Evolutionary conservation across 768 basidiomycete genomes (phyloP), one percentile per base, ranked within the genome.

Genomic region (Coprinopsis marcescibilis): DNA sequence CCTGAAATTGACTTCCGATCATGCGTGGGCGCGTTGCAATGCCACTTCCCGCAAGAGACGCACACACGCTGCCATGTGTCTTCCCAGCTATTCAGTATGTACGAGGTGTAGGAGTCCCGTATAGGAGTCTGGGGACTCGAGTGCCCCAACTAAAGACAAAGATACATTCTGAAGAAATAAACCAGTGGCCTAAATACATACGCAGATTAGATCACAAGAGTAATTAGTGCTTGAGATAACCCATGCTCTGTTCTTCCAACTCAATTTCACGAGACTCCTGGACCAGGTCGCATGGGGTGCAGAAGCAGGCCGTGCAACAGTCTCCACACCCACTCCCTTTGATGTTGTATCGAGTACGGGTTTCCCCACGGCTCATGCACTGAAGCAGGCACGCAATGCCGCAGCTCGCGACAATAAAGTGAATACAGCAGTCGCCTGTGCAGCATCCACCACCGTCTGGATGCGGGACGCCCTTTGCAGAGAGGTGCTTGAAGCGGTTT

Each of bases 251-350:
- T 58, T 76, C 75, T 54, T 77, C 76, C 45, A 72, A 57, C 55
- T 69, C 67, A 10, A 79, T 50, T 50, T 79, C 76, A 24, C 66
- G 63, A 24, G 61, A 61, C 49, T 73, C 76, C 55, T 79, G 77
- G 0, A 65, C 65, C 36, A 79, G 69, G 10, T 65, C 66, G 55
- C 78, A 80, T 14, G 76, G 67, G 0, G 55, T 52, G 55, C 76
- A 78, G 53, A 62, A 77, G 19, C 59, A 65, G 0, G 69, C 57
- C 3, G 65, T 46, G 32, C 57, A 57, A 51, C 70, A 77, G 49
- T 77, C 77, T 2, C 62, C 62, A 43, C 61, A 60, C 10, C 59
- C 53, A n/a, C 63, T 62, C 14, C 77, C 78, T 19, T 64, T 63
- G 56, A 80, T 75, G 41, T 60, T 60, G 57, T 77, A 76, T 26